Evolutionary conservation across 2,329 filamentous ascomycete species (phyloP), one percentile per base, ranked within the genome.

Genomic region (Ophiosphaerella herpotricha): DNA sequence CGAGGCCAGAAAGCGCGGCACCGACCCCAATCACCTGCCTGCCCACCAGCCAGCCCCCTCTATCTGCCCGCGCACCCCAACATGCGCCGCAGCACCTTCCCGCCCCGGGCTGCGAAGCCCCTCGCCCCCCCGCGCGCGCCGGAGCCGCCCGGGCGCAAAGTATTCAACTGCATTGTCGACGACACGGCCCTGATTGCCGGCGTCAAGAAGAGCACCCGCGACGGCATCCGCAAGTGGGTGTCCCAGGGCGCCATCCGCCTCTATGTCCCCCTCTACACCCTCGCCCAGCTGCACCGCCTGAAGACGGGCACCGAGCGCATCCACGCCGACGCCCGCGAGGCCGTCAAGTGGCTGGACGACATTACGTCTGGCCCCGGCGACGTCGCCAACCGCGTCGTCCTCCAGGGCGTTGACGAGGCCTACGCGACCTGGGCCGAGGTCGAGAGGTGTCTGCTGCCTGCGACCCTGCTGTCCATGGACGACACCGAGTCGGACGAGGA

Each of bases 161-260:
- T 80, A 49, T 80, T 81, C 74, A 80, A 80, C 70, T 80, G 78
- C 65, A 80, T 80, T 56, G 77, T 80, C 57, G 78, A 81, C 61
- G 78, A 80, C 57, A 78, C 75, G 16, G 78, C 78, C 29, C 63
- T 81, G 55, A 73, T 80, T 48, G 77, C 77, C 35, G 78, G 78
- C 50, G 77, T 78, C 41, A 80, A 79, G 72, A 77, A 74, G 63
- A 78, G 75, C 66, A 80, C 78, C 47, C 71, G 78, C 55, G 78
- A 81, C 60, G 78, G 78, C 44, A 78, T 81, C 54, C 71, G 76
- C 64, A 79, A 80, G 65, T 80, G 78, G 78, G 72, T 80, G 34
- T 72, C 74, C 50, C 76, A 77, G 54, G 77, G 75, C 50, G 74
- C 78, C 56, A 78, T 80, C 41, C 72, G 76, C 56, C 73, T 81